These are phyloP conservation scores for Grifola frondosa DNA, from an alignment of 1,284 basidiomycete species.

Conservation along the genomic window DNA sequence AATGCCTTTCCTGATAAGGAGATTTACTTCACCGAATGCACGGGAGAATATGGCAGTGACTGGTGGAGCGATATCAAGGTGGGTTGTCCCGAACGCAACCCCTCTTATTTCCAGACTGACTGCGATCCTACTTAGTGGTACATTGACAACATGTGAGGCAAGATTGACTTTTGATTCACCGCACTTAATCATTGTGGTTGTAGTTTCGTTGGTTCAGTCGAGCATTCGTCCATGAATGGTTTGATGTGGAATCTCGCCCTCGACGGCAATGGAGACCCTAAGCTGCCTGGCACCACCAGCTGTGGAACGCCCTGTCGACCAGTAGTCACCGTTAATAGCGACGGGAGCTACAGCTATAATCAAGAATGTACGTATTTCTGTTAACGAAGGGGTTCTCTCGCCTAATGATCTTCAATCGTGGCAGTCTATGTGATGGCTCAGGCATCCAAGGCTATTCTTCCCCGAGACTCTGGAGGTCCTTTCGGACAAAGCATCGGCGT, in stretches of 20 bases:
- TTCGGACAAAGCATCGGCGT: conserved; percentile 67
- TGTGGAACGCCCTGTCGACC: conserved; percentile 64
- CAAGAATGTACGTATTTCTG: conserved; percentile 70
- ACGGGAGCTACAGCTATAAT: conserved; percentile 62
- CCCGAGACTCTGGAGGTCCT: conserved; percentile 65
- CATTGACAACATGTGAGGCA: too few relatives aligned
- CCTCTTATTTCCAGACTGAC: not conserved
- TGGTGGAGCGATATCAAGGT: conserved; percentile 77
- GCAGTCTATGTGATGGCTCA: conserved; percentile 75
- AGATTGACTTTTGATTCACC: not conserved
- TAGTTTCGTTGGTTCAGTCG: conserved; percentile 45
- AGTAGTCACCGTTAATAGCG: conserved; percentile 63
- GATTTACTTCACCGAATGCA: conserved; percentile 49
- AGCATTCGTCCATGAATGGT: conserved; percentile 49
- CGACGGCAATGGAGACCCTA: conserved; percentile 59
- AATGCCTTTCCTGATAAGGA: conserved; percentile 41
- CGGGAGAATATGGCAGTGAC: conserved; percentile 48
- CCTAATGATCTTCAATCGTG: too few relatives aligned
- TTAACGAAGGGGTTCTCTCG: too few relatives aligned
- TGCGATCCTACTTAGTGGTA: conserved; percentile 52
- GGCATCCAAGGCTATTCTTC: conserved; percentile 69
- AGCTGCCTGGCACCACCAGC: conserved; percentile 61
- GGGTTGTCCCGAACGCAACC: conserved; percentile 7
- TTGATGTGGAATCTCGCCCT: conserved; percentile 68
- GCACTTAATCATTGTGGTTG: not conserved